Base-by-base conservation (phyloP, 2,329 filamentous ascomycete species). In the Microsporum ferrugineum region DNA sequence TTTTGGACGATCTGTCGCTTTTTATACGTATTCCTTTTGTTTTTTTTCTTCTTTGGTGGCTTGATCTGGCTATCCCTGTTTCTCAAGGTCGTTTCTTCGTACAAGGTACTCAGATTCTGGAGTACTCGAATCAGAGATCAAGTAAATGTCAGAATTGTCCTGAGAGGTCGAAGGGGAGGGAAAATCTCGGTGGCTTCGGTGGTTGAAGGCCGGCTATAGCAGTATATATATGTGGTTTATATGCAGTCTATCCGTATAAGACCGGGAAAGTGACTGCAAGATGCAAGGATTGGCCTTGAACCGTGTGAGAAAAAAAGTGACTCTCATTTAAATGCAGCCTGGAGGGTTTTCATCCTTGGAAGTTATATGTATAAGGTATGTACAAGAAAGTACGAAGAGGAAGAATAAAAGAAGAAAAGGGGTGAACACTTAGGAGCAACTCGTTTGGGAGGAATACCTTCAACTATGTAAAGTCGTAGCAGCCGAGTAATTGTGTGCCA, bases 401-500 rank as follows among this genome's bases (percentile, higher is more conserved):
- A 23, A 23, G 17, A 23, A 23, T 1, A 23, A 23, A 23, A 23
- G 17, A 23, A 23, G 17, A 23, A 23, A 23, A 23, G 17, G 17
- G 17, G 17, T 23, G 17, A 23, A 23, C 17, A 23, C 17, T 23
- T 31, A 8, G 27, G 45, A 51, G 23, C 2, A 23, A 45, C 12
- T 8, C 31, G 23, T 51, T 29, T 51, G 23, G 23, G 17, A 23
- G 17, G 17, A 23, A 23, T 23, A 23, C 17, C 27, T 29, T 55
- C 31, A 61, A 39, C 62, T 75, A 88, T 36, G 88, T 89, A 73
- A 96, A 96, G 73, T 96, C 89, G 71, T 96, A 96, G 49, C 94
- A 85, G 69, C 91, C 82, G 64, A 96, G 73, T 63, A 87, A 85
- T 70, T 92, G 88, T 43, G 81, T 80, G 1, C 88, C 88, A 31